Conservation (phyloP, 768 basidiomycete species). For the Termitomyces heimii region DNA sequence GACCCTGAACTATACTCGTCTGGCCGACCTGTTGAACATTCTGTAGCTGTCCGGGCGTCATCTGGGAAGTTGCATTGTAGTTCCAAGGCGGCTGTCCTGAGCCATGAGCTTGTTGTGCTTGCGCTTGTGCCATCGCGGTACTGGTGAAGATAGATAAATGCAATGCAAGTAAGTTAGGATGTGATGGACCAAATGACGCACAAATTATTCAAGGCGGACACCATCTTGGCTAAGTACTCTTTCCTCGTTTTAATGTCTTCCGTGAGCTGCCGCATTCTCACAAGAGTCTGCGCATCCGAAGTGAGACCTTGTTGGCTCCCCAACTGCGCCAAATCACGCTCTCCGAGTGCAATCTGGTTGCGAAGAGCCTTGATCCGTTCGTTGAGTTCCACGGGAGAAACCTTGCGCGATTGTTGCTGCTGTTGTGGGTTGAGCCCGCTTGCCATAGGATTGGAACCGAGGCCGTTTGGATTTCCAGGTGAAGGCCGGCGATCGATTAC, state of each 20-base stretch:
- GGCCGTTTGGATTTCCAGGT: constrained; percentile 33
- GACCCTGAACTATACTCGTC: constrained; percentile 7
- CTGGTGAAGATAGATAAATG: constrained; percentile 1
- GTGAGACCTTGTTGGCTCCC: constrained; percentile 3
- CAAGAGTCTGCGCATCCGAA: constrained; percentile 15
- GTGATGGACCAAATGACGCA: constrained; percentile 17
- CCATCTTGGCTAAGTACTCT: constrained; percentile 33
- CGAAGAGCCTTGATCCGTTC: constrained; percentile 10
- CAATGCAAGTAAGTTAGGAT: neutral
- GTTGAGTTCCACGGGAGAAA: constrained; percentile 10
- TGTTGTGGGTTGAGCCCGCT: constrained; percentile 4
- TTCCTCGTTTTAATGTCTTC: constrained; percentile 26
- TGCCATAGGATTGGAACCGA: constrained; percentile 15
- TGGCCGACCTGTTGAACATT: constrained; percentile 10
- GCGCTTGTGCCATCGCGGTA: constrained; percentile 11
- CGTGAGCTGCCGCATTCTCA: constrained; percentile 16
- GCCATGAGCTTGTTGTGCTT: constrained; percentile 16
- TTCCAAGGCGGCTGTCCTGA: constrained; percentile 13
- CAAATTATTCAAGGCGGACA: constrained; percentile 28
- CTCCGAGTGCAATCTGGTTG: constrained; percentile 5
- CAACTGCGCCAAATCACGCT: constrained; percentile 5
- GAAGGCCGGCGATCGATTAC: constrained; percentile 43
- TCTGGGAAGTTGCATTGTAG: constrained; percentile 4
- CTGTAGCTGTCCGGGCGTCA: neutral
- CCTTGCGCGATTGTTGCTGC: constrained; percentile 4